Base-by-base conservation (phyloP, 345 rosid species). In the Ceriops tagal region DNA sequence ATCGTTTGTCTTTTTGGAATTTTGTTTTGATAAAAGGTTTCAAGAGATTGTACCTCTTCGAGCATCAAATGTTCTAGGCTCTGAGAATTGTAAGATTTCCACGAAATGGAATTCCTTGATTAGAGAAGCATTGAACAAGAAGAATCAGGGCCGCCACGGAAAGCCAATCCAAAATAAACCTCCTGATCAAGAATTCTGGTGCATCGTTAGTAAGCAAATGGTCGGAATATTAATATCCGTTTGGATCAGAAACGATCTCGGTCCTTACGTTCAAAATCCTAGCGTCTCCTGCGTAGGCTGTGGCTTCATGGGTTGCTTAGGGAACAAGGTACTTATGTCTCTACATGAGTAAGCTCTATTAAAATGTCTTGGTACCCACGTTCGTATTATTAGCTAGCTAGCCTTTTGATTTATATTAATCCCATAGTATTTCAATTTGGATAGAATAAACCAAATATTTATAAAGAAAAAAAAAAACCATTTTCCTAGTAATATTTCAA, bases 301-400 rank as follows among this genome's bases (percentile, higher is more conserved):
- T 59, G 96, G 96, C 72, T 70, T 90, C 56, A 83, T 90, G 84
- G 87, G 96, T 69, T 86, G 90, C 87, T 80, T 90, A 7, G 96
- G 96, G 64, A 88, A 90, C 75, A 90, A 90, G 91, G 96, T 90
- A 66, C 30, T 71, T 55, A 15, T 13, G 28, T 55, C 58, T 13
- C 24, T 21, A 5, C 21, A 13, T 22, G 49, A 43, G 49, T 13
- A 43, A 43, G 16, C 18, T 43, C 18, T 13, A 13, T 13, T 13
- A 43, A 43, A 43, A 43, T 43, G 18, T 13, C 4, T 43, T 3
- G 49, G 49, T 43, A 15, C 49, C 49, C 49, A 43, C 16, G 49
- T 11, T 43, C 49, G 5, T 15, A 13, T 43, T 43, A 43, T 15
- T 43, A 43, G 15, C 1, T 43, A 43, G 15, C 49, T 15, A 15